These are phyloP conservation scores for Houttuynia cordata DNA, from an alignment of 164 flowering plant species.

Conservation along the genomic window DNA sequence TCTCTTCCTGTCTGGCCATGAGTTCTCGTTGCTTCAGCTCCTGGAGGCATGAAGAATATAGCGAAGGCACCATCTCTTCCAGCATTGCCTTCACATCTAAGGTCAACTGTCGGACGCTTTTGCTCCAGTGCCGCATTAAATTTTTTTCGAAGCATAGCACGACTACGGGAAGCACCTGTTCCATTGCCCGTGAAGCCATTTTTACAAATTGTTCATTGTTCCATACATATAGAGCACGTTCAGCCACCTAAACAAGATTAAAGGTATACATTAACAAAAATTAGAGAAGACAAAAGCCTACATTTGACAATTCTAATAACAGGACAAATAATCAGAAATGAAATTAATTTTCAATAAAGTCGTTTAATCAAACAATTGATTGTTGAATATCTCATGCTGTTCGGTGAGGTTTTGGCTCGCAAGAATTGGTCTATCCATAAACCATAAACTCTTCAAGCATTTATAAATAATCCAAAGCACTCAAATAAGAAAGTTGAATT, in stretches of 20 bases:
- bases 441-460: too few relatives aligned
- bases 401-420: too few relatives aligned
- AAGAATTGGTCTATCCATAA: too few relatives aligned
- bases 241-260: conserved; percentile 47
- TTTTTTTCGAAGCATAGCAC: conserved; percentile 59
- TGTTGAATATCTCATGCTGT: too few relatives aligned
- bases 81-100: conserved; percentile 46
- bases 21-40: conserved; percentile 18
- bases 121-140: conserved; percentile 59
- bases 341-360: too few relatives aligned
- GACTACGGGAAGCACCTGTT: conserved; percentile 39
- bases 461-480: too few relatives aligned
- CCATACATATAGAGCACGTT: conserved; percentile 64
- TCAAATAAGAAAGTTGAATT: too few relatives aligned
- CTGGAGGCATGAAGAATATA: conserved; percentile 30
- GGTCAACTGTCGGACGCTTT: conserved; percentile 43
- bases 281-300: not conserved
- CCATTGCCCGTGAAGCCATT: conserved; percentile 34
- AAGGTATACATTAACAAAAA: not conserved
- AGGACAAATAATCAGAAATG: too few relatives aligned
- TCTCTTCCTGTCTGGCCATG: conserved; percentile 22
- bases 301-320: too few relatives aligned
- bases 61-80: conserved; percentile 42
- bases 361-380: too few relatives aligned
- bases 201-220: conserved; percentile 59